Conservation (phyloP, 2,329 filamentous ascomycete species). For the Ceratocystis smalleyi region DNA sequence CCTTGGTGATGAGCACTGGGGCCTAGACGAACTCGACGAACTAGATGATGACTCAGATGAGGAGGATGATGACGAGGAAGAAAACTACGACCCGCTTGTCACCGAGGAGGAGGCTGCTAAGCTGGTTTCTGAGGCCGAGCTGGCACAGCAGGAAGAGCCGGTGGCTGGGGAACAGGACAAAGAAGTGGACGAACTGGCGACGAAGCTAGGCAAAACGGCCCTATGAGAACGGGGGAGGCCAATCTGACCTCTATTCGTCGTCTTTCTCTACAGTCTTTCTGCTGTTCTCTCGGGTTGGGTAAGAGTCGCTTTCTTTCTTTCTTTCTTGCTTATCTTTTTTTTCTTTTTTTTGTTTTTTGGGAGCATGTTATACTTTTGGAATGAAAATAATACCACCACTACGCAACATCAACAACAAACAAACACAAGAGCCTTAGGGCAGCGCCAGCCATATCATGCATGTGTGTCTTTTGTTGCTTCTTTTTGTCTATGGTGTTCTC, state of each 20-base stretch:
- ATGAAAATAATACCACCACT: conserved; percentile 14
- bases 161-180: conserved; percentile 55
- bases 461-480: no score
- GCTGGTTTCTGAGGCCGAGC: conserved; percentile 47
- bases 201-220: conserved; percentile 55
- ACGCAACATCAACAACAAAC: background rate
- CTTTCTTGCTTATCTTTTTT: background rate
- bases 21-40: conserved; percentile 72
- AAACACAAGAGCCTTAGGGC: background rate
- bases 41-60: conserved; percentile 59
- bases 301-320: background rate
- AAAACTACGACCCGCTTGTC: conserved; percentile 40
- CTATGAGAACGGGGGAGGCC: conserved; percentile 26
- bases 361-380: conserved; percentile 1
- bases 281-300: background rate
- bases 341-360: background rate
- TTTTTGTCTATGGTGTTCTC: no score
- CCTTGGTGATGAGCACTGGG: conserved; percentile 66
- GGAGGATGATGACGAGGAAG: conserved; percentile 53
- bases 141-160: conserved; percentile 58
- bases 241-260: background rate
- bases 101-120: conserved; percentile 53
- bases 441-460: no score
- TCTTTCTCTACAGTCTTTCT: background rate
- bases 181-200: conserved; percentile 67